A percentile compares a stretch with the other conserved stretches of the same genome.
Evolutionary conservation across 805 yeast genomes (phyloP).

Genomic region (Saccharomyces jurei): DNA sequence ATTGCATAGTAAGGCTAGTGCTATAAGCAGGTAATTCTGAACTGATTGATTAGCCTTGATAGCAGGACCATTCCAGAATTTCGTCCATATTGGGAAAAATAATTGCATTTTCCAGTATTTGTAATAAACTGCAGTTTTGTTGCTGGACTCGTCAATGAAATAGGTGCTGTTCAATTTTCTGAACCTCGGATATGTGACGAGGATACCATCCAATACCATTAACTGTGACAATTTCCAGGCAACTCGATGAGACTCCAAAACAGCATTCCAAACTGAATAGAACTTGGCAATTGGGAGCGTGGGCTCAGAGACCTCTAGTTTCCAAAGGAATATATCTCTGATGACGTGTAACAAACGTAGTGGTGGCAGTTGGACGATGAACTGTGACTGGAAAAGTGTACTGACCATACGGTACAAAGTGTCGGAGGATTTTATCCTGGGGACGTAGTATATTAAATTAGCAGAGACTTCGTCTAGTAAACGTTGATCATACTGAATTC

Average conservation of each 20-base stretch:
- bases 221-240: slow-evolving; percentile 6
- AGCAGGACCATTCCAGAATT: slow-evolving; percentile 1
- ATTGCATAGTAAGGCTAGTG: neutral
- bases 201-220: slow-evolving; percentile 22
- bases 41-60: neutral
- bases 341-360: slow-evolving; percentile 12
- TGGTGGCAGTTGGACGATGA: slow-evolving; percentile 6
- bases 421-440: slow-evolving; percentile 12
- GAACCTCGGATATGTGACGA: slow-evolving; percentile 15
- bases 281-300: slow-evolving; percentile 15
- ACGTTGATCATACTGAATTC: neutral
- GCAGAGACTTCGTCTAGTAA: neutral
- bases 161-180: slow-evolving; percentile 9
- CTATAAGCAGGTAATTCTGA: neutral
- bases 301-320: slow-evolving; percentile 29
- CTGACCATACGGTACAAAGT: slow-evolving; percentile 10
- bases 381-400: slow-evolving; percentile 10
- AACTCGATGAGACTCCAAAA: slow-evolving; percentile 2
- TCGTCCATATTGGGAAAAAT: slow-evolving; percentile 20
- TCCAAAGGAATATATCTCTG: slow-evolving; percentile 22
- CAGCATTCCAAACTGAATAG: slow-evolving; percentile 18
- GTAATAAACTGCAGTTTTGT: slow-evolving; percentile 7
- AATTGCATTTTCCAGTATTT: slow-evolving; percentile 13
- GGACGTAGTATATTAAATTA: slow-evolving; percentile 24
- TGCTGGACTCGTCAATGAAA: slow-evolving; percentile 22